Base-by-base conservation (phyloP, 257 asterid species). In the Ballota nigra region DNA sequence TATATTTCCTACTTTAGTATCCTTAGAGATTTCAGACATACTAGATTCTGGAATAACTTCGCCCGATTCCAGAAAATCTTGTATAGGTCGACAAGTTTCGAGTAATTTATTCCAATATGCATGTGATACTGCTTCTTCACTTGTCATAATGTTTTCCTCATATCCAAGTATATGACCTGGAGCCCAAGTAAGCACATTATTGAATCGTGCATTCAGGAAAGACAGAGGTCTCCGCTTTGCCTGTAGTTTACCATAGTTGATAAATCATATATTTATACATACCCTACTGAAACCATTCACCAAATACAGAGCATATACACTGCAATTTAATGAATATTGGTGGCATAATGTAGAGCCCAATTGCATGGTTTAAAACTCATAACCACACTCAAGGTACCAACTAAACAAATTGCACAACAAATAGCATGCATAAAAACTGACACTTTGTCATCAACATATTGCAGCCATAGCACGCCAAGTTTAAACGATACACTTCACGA, bases 221-320 rank as follows among this genome's bases (percentile, higher is more conserved):
- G 85, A 77, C 33, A 86, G 60, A 72, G 90, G 89, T 75, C 79
- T 89, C 69, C 87, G 83, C 84, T 89, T 93, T 11, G 97, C 97
- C 98, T 93, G 94, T 72, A 79, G 65, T 78, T 62, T 63, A 49
- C 38, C 67, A 19, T 41, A 67, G 70, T 59, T 47, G 74, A 34
- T 72, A 67, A 72, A 53, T 63, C 23, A 23, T 60, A 64, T 36
- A 15, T 51, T 52, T 51, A 60, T 26, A 29, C 15, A 47, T 60
- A 60, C 19, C 45, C 49, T 24, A 15, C 11, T 19, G 60, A 13
- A 26, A 15, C 43, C 22, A 26, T 19, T 16, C 71, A 57, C 68
- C 49, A 73, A 68, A 64, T 74, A 59, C 19, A 72, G 41, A 20
- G 66, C 38, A n/a, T 34, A 18, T 16, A 22, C 20, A 51, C 18